Evolutionary conservation across 2,329 filamentous ascomycete species (phyloP).

Genomic region (Aspergillus vadensis): DNA sequence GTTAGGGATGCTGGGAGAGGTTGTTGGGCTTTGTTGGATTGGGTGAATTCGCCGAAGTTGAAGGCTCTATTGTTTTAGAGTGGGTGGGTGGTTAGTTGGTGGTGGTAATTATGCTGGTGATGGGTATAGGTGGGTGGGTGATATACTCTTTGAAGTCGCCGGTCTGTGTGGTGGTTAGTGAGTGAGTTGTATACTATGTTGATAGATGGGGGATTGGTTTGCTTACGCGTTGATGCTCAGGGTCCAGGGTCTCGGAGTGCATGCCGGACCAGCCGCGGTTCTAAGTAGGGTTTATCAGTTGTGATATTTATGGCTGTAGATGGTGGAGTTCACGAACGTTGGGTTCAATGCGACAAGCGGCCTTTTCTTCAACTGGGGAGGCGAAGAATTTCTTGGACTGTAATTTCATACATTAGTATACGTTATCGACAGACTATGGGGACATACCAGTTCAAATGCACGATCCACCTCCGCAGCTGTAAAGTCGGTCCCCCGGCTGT

Average conservation of each 20-base stretch:
- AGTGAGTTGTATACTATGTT: background rate
- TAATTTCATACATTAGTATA: background rate
- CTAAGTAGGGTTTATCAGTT: slow-evolving; percentile 40
- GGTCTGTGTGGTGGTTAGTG: slow-evolving; percentile 50
- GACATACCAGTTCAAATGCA: slow-evolving; percentile 71
- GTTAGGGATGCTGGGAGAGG: slow-evolving; percentile 69
- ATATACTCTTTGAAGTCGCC: slow-evolving; percentile 86
- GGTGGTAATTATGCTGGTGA: background rate
- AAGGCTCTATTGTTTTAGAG: slow-evolving; percentile 65
- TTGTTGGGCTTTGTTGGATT: slow-evolving; percentile 68
- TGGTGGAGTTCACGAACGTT: slow-evolving; percentile 43
- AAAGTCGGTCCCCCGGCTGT: slow-evolving; percentile 71
- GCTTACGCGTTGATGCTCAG: slow-evolving; percentile 72
- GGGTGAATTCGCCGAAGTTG: slow-evolving; percentile 80
- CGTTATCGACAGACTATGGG: background rate
- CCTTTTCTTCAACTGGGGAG: slow-evolving; percentile 70
- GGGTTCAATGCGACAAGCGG: slow-evolving; percentile 70
- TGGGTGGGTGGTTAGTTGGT: background rate
- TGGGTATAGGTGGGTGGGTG: background rate
- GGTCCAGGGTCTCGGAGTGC: slow-evolving; percentile 86
- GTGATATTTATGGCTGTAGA: background rate
- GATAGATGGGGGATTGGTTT: background rate
- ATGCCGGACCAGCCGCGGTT: slow-evolving; percentile 89
- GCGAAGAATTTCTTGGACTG: slow-evolving; percentile 74
- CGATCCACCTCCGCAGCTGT: slow-evolving; percentile 64